Base-by-base conservation (phyloP, 805 yeast genomes). In the Candida tallmaniae region DNA sequence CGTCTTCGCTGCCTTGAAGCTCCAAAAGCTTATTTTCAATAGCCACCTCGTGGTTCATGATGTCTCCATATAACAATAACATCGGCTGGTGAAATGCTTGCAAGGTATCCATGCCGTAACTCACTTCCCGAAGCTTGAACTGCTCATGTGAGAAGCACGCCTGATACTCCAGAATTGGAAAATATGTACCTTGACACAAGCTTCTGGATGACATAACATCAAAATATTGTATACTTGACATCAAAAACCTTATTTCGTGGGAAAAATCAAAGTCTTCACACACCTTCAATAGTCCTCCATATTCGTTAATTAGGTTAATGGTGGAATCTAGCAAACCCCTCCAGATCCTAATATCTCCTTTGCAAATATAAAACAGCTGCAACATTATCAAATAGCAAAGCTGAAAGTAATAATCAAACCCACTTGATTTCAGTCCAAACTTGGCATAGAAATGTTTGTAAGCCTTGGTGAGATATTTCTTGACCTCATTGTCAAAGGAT, bases 31-130 rank as follows among this genome's bases (percentile, higher is more conserved):
- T 24, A 29, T 17, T 31, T 19, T 35, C 39, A 23, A 41, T 26
- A 30, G 23, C 19, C 22, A 17, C 35, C 36, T 26, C 41, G 8
- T 22, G 40, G 23, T 32, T 29, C 38, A 34, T 39, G 24, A 29
- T 31, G 13, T 27, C 35, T 19, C 32, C 37, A 14, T 51, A 28
- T 10, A 52, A 12, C 13, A 47, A 33, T 25, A 42, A 47, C 3
- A 50, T 28, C 5, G 49, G 43, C 27, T 49, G 54, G 13, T 41
- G 40, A 19, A 47, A 38, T 2, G 57, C 58, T 32, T 52, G 60
- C 11, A 47, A 37, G 6, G 58, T 51, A 33, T 54, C 60, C 16
- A 52, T 34, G 7, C 58, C 58, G 37, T 52, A 54, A 15, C 9
- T 23, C 5, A 35, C n/a, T 18, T 36, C 35, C 33, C 35, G 27